Conservation (phyloP, 345 rosid genomes). For the Bretschneidera sinensis region DNA sequence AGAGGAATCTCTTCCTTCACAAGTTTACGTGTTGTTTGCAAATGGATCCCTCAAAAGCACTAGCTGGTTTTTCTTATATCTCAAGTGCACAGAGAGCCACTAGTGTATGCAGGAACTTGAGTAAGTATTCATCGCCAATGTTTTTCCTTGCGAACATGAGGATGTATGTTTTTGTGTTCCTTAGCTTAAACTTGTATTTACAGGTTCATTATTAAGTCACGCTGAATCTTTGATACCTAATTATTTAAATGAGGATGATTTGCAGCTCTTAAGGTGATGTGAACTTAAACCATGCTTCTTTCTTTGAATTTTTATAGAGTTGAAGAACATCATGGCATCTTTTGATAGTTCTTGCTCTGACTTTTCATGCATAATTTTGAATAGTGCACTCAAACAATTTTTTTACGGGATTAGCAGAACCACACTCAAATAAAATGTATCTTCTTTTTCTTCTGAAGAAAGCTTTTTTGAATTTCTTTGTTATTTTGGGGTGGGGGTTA, state of each 20-base stretch:
- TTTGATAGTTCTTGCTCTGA: constrained; percentile 2
- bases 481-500: too few species aligned
- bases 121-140: constrained; percentile 37
- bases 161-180: constrained; percentile 8
- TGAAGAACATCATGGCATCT: not conserved
- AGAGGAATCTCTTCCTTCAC: constrained; percentile 75
- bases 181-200: constrained; percentile 27
- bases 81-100: constrained; percentile 50
- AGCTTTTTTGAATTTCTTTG: too few species aligned
- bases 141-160: constrained; percentile 7
- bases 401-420: too few species aligned
- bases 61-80: constrained; percentile 50
- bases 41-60: constrained; percentile 53
- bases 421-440: too few species aligned
- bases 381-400: not conserved
- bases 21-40: constrained; percentile 65
- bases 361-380: constrained; percentile 2
- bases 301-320: constrained; percentile 7
- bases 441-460: too few species aligned
- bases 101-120: constrained; percentile 59
- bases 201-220: constrained; percentile 86
- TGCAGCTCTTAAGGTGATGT: constrained; percentile 67
- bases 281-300: constrained; percentile 3
- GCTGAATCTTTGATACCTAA: constrained; percentile 81
- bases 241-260: constrained; percentile 66